Base-by-base conservation (phyloP, 2,329 filamentous ascomycete species). In the Pezicula carpinea region DNA sequence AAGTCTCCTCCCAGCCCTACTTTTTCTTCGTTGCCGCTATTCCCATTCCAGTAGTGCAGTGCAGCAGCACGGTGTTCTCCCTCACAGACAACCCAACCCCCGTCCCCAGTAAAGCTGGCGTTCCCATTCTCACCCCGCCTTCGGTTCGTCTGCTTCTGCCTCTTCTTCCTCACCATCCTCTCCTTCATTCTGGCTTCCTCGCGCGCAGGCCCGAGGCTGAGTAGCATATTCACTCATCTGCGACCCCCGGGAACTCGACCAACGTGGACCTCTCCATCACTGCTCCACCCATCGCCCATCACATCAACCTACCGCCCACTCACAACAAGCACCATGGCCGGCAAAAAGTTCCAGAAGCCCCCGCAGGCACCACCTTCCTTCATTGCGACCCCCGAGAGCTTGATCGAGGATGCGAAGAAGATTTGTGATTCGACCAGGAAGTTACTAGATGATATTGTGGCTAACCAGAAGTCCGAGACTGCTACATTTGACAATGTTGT, bases 291-390 rank as follows among this genome's bases (percentile, higher is more conserved):
- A 11, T 23, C 41, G 11, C 39, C 29, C 34, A 23, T 26, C 39
- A 18, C 40, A 15, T 44, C 35, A 18, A 44, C 22, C 15, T 39
- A 33, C 31, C 31, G 47, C 51, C 54, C 59, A 46, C 57, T 58
- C 67, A 71, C 61, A 54, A 82, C 75, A 55, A 75, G 69, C 64
- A 76, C 67, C 62, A 87, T 88, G 83, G 80, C 79, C 55, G 75
- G 80, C 50, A 68, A 76, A 55, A 79, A 82, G 67, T 89, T 86
- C 69, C 77, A 76, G 66, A 85, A 76, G 63, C 87, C 87, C 53
- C 87, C 88, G 3, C 87, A 92, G 72, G 74, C 83, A 34, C 87
- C 88, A 48, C 87, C 87, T 46, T 76, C 82, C 63, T 93, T 92
- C 69, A 88, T 78, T 3, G 84, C 83, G 56, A 90, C 86, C 39